A percentile compares a stretch with the other conserved stretches of the same genome.
Conservation (phyloP, 129 eudicot species). For the Flaveria sonorensis region DNA sequence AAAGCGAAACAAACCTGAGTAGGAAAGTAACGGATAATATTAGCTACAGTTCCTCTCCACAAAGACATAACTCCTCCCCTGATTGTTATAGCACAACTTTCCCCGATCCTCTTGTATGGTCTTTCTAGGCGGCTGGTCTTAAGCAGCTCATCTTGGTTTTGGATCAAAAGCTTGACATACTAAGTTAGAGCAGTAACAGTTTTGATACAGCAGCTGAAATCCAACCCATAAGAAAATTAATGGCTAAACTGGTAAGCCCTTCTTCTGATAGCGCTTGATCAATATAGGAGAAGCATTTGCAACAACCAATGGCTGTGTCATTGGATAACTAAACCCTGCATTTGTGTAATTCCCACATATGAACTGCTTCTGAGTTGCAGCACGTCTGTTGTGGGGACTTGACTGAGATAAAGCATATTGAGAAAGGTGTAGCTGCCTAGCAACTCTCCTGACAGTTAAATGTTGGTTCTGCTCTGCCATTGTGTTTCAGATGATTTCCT, state of each 20-base stretch:
- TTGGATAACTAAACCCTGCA: constrained; percentile 3
- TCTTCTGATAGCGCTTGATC: constrained; percentile 32
- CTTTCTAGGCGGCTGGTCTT: constrained; percentile 27
- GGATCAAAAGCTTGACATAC: too few species aligned
- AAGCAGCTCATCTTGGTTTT: constrained; percentile 60
- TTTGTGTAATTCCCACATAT: constrained; percentile 4
- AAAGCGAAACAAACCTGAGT: constrained; percentile 36
- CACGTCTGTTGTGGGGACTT: constrained; percentile 8
- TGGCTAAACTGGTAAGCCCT: constrained; percentile 23
- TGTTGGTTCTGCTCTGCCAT: constrained; percentile 15
- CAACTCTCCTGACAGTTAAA: constrained; percentile 12
- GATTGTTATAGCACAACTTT: constrained; percentile 45
- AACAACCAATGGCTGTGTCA: constrained; percentile 16
- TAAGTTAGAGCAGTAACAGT: constrained; percentile 58
- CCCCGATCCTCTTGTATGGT: constrained; percentile 56
- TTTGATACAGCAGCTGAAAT: constrained; percentile 60
- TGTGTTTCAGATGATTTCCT: not conserved
- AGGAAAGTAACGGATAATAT: constrained; percentile 64
- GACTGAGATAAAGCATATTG: not conserved
- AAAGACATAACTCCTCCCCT: constrained; percentile 38
- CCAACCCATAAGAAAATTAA: constrained; percentile 53
- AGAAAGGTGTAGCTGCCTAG: constrained; percentile 13
- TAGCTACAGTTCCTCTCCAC: constrained; percentile 59
- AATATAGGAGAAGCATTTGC: constrained; percentile 29
- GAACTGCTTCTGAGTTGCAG: constrained; percentile 20